These are phyloP conservation scores for Sporisorium scitamineum DNA, from an alignment of 1,284 basidiomycete species.

Conservation along the genomic window DNA sequence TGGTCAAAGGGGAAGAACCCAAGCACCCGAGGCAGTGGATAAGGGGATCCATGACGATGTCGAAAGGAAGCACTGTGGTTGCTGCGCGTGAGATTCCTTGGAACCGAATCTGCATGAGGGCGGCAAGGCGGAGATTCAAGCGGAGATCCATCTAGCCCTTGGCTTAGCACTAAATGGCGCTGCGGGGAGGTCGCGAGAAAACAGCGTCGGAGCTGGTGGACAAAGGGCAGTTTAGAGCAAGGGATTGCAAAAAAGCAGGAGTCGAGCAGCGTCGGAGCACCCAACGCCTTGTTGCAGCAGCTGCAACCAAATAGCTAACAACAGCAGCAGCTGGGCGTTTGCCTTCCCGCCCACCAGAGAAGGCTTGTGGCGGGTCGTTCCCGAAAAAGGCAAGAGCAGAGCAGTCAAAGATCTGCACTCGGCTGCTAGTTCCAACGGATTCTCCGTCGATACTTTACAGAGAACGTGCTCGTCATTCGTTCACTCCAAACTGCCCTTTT, in stretches of 20 bases:
- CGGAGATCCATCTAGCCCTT: not conserved
- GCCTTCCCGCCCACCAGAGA: not conserved
- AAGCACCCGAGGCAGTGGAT: constrained; percentile 2
- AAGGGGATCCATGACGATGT: constrained; percentile 1
- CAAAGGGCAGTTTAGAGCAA: constrained; percentile 12
- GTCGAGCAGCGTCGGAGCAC: constrained; percentile 19
- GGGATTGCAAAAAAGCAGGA: constrained; percentile 24
- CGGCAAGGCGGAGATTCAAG: constrained; percentile 29
- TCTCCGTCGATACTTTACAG: not conserved
- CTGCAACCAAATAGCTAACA: constrained; percentile 2
- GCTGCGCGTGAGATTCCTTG: constrained; percentile 26
- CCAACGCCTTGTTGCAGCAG: constrained; percentile 19
- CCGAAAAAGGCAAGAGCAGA: constrained; percentile 11
- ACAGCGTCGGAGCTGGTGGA: constrained; percentile 10
- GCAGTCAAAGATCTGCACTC: no score
- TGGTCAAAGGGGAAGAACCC: not conserved
- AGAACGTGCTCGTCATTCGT: not conserved
- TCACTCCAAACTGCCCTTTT: not conserved
- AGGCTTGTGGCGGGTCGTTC: no score
- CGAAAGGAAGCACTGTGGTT: not conserved
- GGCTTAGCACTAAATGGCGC: not conserved
- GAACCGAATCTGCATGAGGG: constrained; percentile 16
- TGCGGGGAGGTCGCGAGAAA: not conserved
- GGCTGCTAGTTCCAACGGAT: not conserved
- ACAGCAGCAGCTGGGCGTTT: constrained; percentile 15